Evolutionary conservation across 2,329 filamentous ascomycete species (phyloP), one percentile per base, ranked within the genome.

Genomic region (Colletotrichum australisinense): DNA sequence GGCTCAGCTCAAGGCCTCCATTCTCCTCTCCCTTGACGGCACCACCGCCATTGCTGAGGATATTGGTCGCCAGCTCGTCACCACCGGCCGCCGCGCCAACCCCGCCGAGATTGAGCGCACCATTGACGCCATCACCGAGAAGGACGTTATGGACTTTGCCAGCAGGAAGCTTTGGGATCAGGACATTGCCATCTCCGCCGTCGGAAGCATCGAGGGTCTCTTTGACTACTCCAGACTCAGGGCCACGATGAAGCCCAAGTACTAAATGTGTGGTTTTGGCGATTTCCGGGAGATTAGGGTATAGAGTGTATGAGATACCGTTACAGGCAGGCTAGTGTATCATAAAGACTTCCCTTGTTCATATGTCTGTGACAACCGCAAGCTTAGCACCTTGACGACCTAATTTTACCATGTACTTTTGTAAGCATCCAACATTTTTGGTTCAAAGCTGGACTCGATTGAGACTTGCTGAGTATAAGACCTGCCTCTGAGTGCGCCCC

Each of bases 11-110:
- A 99, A 99, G 92, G 97, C 97, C 75, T 98, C 95, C 68, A 95
- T 99, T 81, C 94, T 99, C 75, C 92, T 99, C 77, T 97, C 95
- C 66, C 94, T 99, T 38, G 97, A 99, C 84, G 97, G 95, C 84
- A 98, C 97, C 82, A 98, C 97, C 62, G 95, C 97, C 79, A 93
- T 98, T 68, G 97, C 97, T 75, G 97, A 99, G 89, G 97, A 99
- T 84, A 98, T 99, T 84, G 97, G 97, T 81, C 94, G 97, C 85
- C 97, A 99, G 88, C 95, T 99, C 86, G 92, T 99, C 88, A 98
- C 95, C 81, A 98, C 97, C 72, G 97, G 97, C 83, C 94, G 95
- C 80, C 93, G 96, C 77, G 93, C 97, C 91, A 92, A 88, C 83
- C 94, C 97, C 74, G 93, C 93, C 84, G 97, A 99, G 89, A 96